Percentiles rank a stretch among this genome's conserved stretches.
Conservation (phyloP, 2,329 filamentous ascomycete species). For the Phaeosphaeriaceae sp. region DNA sequence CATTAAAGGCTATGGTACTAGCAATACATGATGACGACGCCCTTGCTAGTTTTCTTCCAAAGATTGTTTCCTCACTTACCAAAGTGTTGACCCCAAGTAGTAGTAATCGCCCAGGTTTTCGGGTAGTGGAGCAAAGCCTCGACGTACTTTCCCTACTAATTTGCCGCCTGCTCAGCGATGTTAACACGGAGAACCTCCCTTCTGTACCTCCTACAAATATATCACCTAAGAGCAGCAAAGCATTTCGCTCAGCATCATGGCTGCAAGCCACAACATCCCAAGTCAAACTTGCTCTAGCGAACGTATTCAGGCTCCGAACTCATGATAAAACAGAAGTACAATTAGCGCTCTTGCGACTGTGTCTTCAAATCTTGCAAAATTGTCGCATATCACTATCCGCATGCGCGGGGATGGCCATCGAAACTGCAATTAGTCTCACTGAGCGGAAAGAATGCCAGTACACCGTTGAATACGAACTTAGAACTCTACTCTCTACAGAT, state of each 20-base stretch:
- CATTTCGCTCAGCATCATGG: slow-evolving; percentile 66
- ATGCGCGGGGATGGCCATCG: slow-evolving; percentile 74
- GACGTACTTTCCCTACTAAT: slow-evolving; percentile 61
- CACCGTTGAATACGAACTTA: slow-evolving; percentile 54
- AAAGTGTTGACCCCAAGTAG: slow-evolving; percentile 74
- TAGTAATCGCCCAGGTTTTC: slow-evolving; percentile 64
- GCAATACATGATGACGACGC: slow-evolving; percentile 75
- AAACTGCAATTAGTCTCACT: slow-evolving; percentile 76
- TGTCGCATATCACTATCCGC: slow-evolving; percentile 76
- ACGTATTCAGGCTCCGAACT: slow-evolving; percentile 75
- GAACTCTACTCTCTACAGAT: slow-evolving; percentile 68
- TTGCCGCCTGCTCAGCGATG: slow-evolving; percentile 55
- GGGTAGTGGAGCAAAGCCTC: slow-evolving; percentile 69
- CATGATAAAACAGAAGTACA: slow-evolving; percentile 74
- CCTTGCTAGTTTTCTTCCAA: slow-evolving; percentile 84
- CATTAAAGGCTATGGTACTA: slow-evolving; percentile 66
- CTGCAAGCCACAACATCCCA: slow-evolving; percentile 79
- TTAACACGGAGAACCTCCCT: slow-evolving; percentile 39
- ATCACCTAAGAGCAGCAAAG: slow-evolving; percentile 27
- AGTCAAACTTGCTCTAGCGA: slow-evolving; percentile 80
- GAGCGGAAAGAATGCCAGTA: slow-evolving; percentile 55
- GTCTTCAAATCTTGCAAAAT: slow-evolving; percentile 76
- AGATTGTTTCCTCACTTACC: slow-evolving; percentile 81
- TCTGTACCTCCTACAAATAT: slow-evolving; percentile 6
- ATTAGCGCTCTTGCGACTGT: slow-evolving; percentile 71